Conservation (phyloP, 805 yeast species). For the Ogataea ganodermae region DNA sequence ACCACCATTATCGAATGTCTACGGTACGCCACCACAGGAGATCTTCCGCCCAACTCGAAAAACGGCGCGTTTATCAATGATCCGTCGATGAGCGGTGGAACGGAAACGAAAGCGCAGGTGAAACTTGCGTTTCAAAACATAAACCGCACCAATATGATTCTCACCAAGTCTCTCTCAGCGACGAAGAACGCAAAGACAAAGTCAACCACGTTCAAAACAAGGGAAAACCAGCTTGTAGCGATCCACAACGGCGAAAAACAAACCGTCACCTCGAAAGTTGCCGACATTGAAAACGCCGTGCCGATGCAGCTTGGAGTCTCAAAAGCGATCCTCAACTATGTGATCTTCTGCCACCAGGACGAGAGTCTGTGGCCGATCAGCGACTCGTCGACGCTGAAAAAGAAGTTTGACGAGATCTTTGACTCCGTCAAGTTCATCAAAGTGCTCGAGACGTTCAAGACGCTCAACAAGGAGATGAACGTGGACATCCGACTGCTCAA, state of each 20-base stretch:
- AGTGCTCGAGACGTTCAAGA: constrained; percentile 78
- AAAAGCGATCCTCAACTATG: constrained; percentile 83
- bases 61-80: constrained; percentile 97
- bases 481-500: constrained; percentile 73
- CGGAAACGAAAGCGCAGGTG: constrained; percentile 84
- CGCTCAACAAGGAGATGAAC: constrained; percentile 73
- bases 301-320: constrained; percentile 88
- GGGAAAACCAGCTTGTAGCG: constrained; percentile 83
- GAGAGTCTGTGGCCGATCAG: constrained; percentile 95
- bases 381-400: constrained; percentile 86
- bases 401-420: constrained; percentile 93
- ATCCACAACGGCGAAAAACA: constrained; percentile 66
- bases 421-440: constrained; percentile 93
- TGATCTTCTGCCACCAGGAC: constrained; percentile 96
- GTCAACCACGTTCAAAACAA: constrained; percentile 73
- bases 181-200: constrained; percentile 54
- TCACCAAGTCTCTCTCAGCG: constrained; percentile 82
- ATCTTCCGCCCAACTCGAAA: constrained; percentile 90
- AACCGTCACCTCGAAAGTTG: constrained; percentile 76
- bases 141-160: constrained; percentile 75
- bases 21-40: constrained; percentile 93
- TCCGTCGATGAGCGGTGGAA: constrained; percentile 76
- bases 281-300: constrained; percentile 79
- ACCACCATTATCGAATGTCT: constrained; percentile 95
- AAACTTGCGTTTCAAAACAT: constrained; percentile 80